Conservation (phyloP, 768 basidiomycete genomes). For the Hortiboletus campestris region DNA sequence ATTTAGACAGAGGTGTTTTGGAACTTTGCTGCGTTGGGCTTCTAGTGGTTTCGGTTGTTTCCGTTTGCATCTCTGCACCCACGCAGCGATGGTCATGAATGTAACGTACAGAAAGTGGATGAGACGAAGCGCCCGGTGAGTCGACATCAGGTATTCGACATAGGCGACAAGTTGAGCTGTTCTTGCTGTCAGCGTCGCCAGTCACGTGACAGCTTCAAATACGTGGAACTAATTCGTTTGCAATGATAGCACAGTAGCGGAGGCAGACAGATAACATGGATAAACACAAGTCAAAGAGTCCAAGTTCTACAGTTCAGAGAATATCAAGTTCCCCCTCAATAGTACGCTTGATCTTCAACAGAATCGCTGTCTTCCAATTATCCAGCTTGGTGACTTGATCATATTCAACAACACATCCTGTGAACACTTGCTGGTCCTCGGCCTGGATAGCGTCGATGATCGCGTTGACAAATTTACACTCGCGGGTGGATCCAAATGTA, state of each 20-base stretch:
- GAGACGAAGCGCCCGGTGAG: slow-evolving; percentile 46
- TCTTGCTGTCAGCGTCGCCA: not conserved
- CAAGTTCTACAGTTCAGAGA: slow-evolving; percentile 18
- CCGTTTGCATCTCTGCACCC: slow-evolving; percentile 38
- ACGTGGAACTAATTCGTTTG: slow-evolving; percentile 20
- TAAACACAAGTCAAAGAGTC: not conserved
- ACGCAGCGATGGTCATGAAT: slow-evolving; percentile 39
- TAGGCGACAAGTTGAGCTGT: slow-evolving; percentile 1
- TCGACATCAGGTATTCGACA: slow-evolving; percentile 34
- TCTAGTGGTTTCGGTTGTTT: slow-evolving; percentile 46
- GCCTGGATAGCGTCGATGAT: slow-evolving; percentile 76
- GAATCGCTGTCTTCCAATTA: slow-evolving; percentile 91
- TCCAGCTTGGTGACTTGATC: slow-evolving; percentile 92
- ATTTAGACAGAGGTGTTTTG: slow-evolving; percentile 65
- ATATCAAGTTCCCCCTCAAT: slow-evolving; percentile 57
- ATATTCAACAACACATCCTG: slow-evolving; percentile 83
- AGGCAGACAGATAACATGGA: not conserved
- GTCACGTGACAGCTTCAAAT: slow-evolving; percentile 21
- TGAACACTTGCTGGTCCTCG: slow-evolving; percentile 72
- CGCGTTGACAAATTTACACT: slow-evolving; percentile 81
- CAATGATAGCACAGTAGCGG: not conserved
- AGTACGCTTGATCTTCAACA: slow-evolving; percentile 86
- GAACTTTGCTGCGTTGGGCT: slow-evolving; percentile 54
- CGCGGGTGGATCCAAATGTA: slow-evolving; percentile 84
- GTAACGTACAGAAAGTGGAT: slow-evolving; percentile 59